Evolutionary conservation across 2,329 filamentous ascomycete species (phyloP).

Genomic region (Talaromyces funiculosus): DNA sequence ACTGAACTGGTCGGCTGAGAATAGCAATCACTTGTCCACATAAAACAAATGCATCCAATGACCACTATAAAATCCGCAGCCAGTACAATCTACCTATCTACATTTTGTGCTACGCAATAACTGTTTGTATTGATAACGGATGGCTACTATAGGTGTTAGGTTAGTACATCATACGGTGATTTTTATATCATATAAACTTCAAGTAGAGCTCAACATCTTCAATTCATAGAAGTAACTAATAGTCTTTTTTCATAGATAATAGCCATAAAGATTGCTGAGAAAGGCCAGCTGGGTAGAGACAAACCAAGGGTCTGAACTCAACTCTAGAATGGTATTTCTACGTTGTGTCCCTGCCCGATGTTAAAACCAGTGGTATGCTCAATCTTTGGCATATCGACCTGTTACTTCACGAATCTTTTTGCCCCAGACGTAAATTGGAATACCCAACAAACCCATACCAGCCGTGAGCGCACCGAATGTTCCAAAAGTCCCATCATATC

Average conservation of each 20-base stretch:
- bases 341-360: background rate
- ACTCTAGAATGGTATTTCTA: background rate
- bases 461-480: slow-evolving; percentile 30
- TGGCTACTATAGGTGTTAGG: background rate
- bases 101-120: background rate
- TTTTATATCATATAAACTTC: background rate
- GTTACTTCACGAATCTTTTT: slow-evolving; percentile 26
- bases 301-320: background rate
- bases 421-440: slow-evolving; percentile 29
- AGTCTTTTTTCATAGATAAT: background rate
- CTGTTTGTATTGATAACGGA: background rate
- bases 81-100: no score
- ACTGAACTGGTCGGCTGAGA: no score
- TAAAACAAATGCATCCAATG: no score
- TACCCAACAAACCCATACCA: slow-evolving; percentile 23
- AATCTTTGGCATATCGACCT: slow-evolving; percentile 18
- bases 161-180: background rate
- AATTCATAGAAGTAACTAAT: background rate
- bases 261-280: background rate
- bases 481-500: slow-evolving; percentile 31
- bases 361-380: background rate
- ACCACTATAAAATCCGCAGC: no score
- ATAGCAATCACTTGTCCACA: no score
- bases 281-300: background rate
- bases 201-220: background rate